Evolutionary conservation across 2,329 filamentous ascomycete species (phyloP).

Genomic region (Claviceps digitariae): DNA sequence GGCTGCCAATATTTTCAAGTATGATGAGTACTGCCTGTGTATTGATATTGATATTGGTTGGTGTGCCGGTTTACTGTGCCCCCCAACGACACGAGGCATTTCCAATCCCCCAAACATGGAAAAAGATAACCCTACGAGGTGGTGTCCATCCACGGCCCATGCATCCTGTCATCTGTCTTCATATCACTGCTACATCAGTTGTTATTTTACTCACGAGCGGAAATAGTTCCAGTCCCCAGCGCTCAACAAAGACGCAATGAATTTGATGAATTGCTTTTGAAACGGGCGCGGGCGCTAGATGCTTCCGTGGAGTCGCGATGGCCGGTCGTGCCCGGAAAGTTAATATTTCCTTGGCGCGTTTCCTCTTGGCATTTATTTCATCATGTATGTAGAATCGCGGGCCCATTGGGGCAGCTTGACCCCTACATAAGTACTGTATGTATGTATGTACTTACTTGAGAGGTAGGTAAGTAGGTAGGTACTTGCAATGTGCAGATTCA

Average conservation of each 20-base stretch:
- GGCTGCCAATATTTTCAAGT: neutral
- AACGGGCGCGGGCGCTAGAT: neutral
- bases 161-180: neutral
- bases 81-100: neutral
- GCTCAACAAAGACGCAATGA: neutral
- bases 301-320: conserved; percentile 3
- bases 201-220: neutral
- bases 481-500: too few species aligned
- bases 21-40: neutral
- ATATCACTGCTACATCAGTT: neutral
- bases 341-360: neutral
- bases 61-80: neutral
- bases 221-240: neutral
- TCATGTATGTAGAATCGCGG: neutral
- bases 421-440: neutral
- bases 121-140: neutral
- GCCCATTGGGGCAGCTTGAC: neutral
- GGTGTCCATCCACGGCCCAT: neutral
- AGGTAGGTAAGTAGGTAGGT: too few species aligned
- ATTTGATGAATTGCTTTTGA: neutral
- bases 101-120: neutral
- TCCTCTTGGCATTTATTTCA: neutral
- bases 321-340: conserved; percentile 1
- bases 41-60: too few species aligned
- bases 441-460: too few species aligned